These are phyloP conservation scores for Tieghemiomyces parasiticus DNA, from an alignment of 192 early-diverging fungal genomes.

Conservation along the genomic window DNA sequence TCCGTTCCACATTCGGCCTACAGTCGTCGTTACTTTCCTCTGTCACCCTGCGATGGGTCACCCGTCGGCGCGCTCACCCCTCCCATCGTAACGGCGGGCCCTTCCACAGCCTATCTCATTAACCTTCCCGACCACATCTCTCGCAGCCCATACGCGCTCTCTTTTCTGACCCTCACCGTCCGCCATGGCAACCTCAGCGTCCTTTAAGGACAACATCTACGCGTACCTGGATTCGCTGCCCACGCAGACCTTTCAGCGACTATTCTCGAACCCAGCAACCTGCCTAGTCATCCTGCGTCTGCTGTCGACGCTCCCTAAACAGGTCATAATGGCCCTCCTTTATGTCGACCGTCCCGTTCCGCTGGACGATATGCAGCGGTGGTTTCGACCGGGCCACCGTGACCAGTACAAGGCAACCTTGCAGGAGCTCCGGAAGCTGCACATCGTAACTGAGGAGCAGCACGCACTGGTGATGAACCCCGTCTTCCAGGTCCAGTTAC, in stretches of 20 bases:
- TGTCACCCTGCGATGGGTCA: too few relatives aligned
- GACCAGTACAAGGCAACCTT: slow-evolving; percentile 48
- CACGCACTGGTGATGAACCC: slow-evolving; percentile 41
- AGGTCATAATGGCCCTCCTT: slow-evolving; percentile 79
- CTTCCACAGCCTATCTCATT: too few relatives aligned
- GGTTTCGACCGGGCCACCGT: slow-evolving; percentile 29
- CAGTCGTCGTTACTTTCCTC: too few relatives aligned
- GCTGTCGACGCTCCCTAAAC: slow-evolving; percentile 70
- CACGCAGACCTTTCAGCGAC: slow-evolving; percentile 47
- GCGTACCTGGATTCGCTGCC: slow-evolving; percentile 72
- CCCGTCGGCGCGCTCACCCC: too few relatives aligned
- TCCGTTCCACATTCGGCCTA: too few relatives aligned
- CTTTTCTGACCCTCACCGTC: too few relatives aligned
- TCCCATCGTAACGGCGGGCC: too few relatives aligned
- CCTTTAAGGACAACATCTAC: slow-evolving; percentile 59
- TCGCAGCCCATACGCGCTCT: too few relatives aligned
- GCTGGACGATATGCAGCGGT: slow-evolving; percentile 43
- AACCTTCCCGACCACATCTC: too few relatives aligned
- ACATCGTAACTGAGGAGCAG: slow-evolving; percentile 43
- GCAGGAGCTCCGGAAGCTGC: slow-evolving; percentile 50
- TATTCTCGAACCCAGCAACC: slow-evolving; percentile 83
- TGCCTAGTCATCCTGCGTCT: slow-evolving; percentile 86
- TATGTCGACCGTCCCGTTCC: slow-evolving; percentile 49
- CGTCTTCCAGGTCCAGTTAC: slow-evolving; percentile 48
- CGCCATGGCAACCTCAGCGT: background rate